phyloP scores from a whole-genome alignment of 768 basidiomycete genomes.

The Lanmaoa pseudosensibilis region DNA sequence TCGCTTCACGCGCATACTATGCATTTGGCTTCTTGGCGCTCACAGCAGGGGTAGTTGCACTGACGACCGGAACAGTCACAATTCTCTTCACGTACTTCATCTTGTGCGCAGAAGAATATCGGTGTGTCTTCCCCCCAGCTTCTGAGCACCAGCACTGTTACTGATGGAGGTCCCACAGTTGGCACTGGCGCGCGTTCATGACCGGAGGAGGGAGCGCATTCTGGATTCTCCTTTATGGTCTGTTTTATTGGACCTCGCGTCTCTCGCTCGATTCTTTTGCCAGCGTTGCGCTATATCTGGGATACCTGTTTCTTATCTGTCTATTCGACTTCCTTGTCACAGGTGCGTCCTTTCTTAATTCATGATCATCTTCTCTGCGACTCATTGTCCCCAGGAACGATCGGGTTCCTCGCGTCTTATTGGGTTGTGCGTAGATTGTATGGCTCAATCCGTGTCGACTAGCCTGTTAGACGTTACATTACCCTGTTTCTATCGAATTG shows the following conservation, averaged over 20 bases:
- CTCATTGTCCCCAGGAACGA: constrained; percentile 59
- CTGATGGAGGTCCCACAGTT: constrained; percentile 45
- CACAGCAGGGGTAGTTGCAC: constrained; percentile 75
- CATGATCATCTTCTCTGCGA: background rate
- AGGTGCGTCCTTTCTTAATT: constrained; percentile 43
- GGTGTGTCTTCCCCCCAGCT: constrained; percentile 44
- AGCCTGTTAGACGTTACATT: constrained; percentile 8
- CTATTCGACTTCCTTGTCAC: constrained; percentile 87
- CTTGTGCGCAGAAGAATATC: constrained; percentile 92
- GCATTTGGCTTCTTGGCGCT: constrained; percentile 95
- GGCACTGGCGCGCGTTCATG: constrained; percentile 96
- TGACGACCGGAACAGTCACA: constrained; percentile 89
- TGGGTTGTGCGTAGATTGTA: constrained; percentile 89
- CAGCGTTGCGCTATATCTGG: constrained; percentile 82
- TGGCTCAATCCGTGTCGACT: constrained; percentile 77
- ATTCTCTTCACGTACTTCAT: constrained; percentile 89
- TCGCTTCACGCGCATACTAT: constrained; percentile 90
- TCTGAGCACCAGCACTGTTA: background rate
- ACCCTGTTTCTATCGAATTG: constrained; percentile 11
- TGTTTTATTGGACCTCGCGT: constrained; percentile 86
- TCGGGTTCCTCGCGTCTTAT: constrained; percentile 88
- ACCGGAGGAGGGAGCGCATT: constrained; percentile 90
- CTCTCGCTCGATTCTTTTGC: constrained; percentile 83
- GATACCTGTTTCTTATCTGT: constrained; percentile 82
- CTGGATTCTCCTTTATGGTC: constrained; percentile 86